Base-by-base conservation (phyloP, 176 grass and related monocot species). In the Musa schizocarpa region DNA sequence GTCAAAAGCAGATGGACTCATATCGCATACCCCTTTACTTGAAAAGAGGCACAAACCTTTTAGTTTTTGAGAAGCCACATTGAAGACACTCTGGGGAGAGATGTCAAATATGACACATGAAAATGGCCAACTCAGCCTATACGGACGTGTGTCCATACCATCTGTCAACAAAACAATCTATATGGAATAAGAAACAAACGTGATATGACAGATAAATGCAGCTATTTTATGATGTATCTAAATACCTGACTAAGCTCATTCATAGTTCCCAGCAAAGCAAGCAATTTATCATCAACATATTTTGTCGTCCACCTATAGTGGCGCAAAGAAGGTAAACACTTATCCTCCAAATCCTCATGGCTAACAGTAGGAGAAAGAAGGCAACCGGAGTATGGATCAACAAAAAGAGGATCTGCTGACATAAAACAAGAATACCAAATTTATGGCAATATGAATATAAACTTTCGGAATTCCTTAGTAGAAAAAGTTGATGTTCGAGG, bases 141-240 rank as follows among this genome's bases (percentile, higher is more conserved):
- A 93, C 6, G 94, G 88, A 68, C 94, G 87, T 76, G 90, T 97
- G 82, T 97, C 90, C 90, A 93, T 97, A 69, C 94, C 94, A 91
- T 97, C 88, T 93, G 94, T 88, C 77, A 97, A 81, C 76, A 97
- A 80, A 86, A 97, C 90, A 83, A 93, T 91, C 94, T 97, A 88
- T 83, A 87, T 74, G 80, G 85, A 77, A 90, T 93, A 86, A 97
- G 89, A 69, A 82, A 72, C 27, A 21, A 78, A 29, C 50, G 52
- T 63, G 53, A 70, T 52, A 19, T 65, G 11, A 16, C 9, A 48
- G 48, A 50, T 4, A 65, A 65, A 65, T 65, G 14, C 69, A 72
- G 8, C 49, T 78, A 74, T 52, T 51, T 43, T 81, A 73, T 63
- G 48, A 75, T 68, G 78, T 81, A 84, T 70, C 80, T 63, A 61